Evolutionary conservation across 371 early-diverging fungal genomes (phyloP).

Genomic region (Lichtheimia corymbifera): DNA sequence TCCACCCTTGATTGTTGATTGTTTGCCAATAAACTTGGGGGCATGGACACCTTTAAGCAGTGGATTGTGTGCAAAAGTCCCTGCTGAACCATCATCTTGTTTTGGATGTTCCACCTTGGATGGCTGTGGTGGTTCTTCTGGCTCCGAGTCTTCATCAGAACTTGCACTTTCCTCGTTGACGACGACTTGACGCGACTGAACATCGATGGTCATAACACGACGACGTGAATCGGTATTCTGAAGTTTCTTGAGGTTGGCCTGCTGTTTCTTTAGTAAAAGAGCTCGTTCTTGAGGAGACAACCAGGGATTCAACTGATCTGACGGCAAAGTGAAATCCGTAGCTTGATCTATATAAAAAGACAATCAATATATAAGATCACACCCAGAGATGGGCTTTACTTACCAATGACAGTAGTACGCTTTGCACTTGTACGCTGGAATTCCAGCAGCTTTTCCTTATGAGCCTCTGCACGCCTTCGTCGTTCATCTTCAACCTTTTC

Average conservation of each 20-base stretch:
- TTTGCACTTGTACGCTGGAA: constrained; percentile 80
- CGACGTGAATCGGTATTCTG: constrained; percentile 33
- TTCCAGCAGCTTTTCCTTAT: constrained; percentile 77
- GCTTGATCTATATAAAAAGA: constrained; percentile 62
- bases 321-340: constrained; percentile 72
- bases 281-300: constrained; percentile 76
- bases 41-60: constrained; percentile 32
- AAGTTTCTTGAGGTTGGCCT: constrained; percentile 50
- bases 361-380: not conserved
- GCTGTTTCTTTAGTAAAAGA: constrained; percentile 47
- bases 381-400: not conserved
- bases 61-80: constrained; percentile 49
- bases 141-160: constrained; percentile 24
- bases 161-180: constrained; percentile 34
- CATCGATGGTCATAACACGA: constrained; percentile 73
- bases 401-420: constrained; percentile 74
- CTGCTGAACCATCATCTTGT: constrained; percentile 24
- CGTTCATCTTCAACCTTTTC: constrained; percentile 51
- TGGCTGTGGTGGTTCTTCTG: constrained; percentile 20
- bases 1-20: constrained; percentile 11
- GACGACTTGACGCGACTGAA: constrained; percentile 56
- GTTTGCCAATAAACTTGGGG: constrained; percentile 37
- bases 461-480: constrained; percentile 63
- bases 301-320: constrained; percentile 73
- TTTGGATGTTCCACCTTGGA: constrained; percentile 1